Evolutionary conservation across 805 yeast genomes (phyloP), one percentile per base, ranked within the genome.

Genomic region (Metschnikowia sp.): DNA sequence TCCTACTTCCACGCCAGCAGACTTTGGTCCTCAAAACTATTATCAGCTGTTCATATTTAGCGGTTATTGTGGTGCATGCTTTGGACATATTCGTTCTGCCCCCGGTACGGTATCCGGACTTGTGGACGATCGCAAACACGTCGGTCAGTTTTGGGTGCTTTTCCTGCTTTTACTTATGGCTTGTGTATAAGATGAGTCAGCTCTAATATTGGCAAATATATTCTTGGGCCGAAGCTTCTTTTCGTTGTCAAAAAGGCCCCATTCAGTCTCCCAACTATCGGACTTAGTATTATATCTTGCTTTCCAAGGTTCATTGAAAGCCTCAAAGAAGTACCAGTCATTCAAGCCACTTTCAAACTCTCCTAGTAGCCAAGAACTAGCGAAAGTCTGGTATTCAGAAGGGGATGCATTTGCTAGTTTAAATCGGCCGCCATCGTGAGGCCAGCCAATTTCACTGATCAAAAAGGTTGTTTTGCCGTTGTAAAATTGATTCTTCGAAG

Each of bases 51-150:
- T 59, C 71, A 11, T 72, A 72, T 49, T 31, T 78, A 1, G 78
- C 72, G 0, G 78, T 84, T 57, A 59, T 70, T 1, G 62, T 57
- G 0, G 66, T 84, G 29, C 91, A 85, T 54, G 41, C 74, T 0
- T 62, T 79, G 8, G 96, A 90, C 47, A 58, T 64, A 33, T 55
- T 65, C 19, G 48, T 75, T 9, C 56, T 52, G 1, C 83, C 95
- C 2, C 88, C 92, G 1, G 51, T 62, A 1, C 61, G 65, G 34
- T 84, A 81, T 52, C 97, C 97, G 1, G 97, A 94, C 63, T 55
- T 94, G 5, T 88, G 94, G 91, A 88, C 88, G 0, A 74, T 92
- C 22, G 77, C 81, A 3, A 94, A 94, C 59, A 81, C 85, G 36
- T 58, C 83, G 0, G 59, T 90, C 3, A 85, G 94, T 0, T 90